Percentiles rank a stretch among this genome's conserved stretches.
Conservation (phyloP, 805 yeast species). For the Barnettozyma californica region DNA sequence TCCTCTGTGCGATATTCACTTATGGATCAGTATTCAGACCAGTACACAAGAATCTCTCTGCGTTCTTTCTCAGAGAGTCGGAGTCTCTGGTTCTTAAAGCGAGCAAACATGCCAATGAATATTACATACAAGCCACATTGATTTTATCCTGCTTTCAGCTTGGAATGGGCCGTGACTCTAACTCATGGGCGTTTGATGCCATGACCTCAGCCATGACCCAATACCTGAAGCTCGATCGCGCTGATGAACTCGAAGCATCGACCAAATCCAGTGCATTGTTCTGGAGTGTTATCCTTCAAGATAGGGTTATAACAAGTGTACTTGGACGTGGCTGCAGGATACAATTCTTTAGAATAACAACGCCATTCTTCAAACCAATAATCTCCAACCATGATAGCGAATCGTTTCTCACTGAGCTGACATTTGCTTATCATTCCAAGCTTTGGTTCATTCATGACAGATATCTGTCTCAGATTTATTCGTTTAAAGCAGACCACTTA, state of each 20-base stretch:
- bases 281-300: conserved; percentile 31
- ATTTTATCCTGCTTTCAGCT: conserved; percentile 29
- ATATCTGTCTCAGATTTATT: conserved; percentile 29
- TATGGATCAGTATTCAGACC: conserved; percentile 24
- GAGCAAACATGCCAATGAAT: conserved; percentile 20
- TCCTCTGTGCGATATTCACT: conserved; percentile 26
- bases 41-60: conserved; percentile 10
- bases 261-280: conserved; percentile 9
- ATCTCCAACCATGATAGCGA: neutral
- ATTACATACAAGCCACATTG: conserved; percentile 25
- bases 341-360: conserved; percentile 28
- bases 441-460: conserved; percentile 31
- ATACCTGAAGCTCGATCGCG: conserved; percentile 23
- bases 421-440: conserved; percentile 27
- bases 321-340: conserved; percentile 31
- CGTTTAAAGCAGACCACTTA: conserved; percentile 29
- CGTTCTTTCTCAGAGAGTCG: conserved; percentile 21
- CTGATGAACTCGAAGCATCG: conserved; percentile 1
- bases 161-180: conserved; percentile 30
- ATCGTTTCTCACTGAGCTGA: conserved; percentile 19
- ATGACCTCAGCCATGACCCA: conserved; percentile 29
- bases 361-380: conserved; percentile 26
- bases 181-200: conserved; percentile 30
- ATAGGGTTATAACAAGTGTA: conserved; percentile 29
- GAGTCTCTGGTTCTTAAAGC: conserved; percentile 23